Evolutionary conservation across 352 stramenopile genomes (phyloP), one percentile per base, ranked within the genome.

Genomic region (Phytophthora fragariae): DNA sequence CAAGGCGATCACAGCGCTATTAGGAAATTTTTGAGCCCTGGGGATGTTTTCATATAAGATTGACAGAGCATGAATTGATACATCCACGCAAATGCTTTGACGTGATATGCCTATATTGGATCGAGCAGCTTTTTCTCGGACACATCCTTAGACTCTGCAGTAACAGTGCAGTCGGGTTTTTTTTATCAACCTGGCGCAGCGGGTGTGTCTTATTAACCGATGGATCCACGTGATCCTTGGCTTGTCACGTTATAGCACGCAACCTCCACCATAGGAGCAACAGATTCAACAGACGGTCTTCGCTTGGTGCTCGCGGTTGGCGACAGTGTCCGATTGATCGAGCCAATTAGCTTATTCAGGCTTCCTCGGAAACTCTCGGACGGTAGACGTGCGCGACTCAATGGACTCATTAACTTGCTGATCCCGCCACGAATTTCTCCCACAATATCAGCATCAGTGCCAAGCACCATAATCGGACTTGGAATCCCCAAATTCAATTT

Each of bases 381-480:
- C 6, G 31, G 53, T 15, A 67, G 49, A 9, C 19, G 57, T n/a
- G 64, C 53, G 57, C 64, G 65, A 24, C 53, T 77, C 33, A 77
- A 70, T 27, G 70, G 70, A 12, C 65, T 77, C 65, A 77, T 74
- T 6, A 74, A 27, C 39, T 77, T 77, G 24, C 21, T 74, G 21
- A 77, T 44, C 17, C 70, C 70, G 11, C 59, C 70, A 33, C 70
- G 58, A 33, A 77, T 70, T 29, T 74, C 70, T 19, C 59, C 55
- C 9, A 67, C 54, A 2, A 77, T 56, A 63, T 74, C 70, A n/a
- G 47, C 70, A 12, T 77, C 70, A 5, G 27, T n/a, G 2, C 46
- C 50, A 31, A 77, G 46, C 41, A 71, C 35, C 27, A 61, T 71
- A 11, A 77, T 77, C 6, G 70, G 53, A 31, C 59, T 77, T 35